Conservation (phyloP, 148 eudicot genomes). For the Rhododendron kiyosumense region DNA sequence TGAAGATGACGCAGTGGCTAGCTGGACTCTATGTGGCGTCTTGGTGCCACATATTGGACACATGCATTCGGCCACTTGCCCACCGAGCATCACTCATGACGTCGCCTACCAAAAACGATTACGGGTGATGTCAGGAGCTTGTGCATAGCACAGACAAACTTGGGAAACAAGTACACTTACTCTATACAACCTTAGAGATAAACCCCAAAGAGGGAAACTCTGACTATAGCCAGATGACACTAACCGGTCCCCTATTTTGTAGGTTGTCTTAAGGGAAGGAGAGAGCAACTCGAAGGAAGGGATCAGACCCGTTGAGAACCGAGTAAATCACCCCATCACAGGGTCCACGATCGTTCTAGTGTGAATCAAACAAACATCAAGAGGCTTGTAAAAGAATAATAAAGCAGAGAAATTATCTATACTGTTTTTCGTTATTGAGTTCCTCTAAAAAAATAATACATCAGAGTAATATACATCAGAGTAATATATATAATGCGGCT, state of each 20-base stretch:
- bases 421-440: neutral
- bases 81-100: too few relatives aligned
- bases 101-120: too few relatives aligned
- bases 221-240: too few relatives aligned
- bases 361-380: slow-evolving; percentile 32
- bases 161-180: neutral
- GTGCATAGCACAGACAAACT: neutral
- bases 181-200: too few relatives aligned
- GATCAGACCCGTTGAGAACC: too few relatives aligned
- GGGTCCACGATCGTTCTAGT: neutral
- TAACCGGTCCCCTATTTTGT: too few relatives aligned
- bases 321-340: neutral
- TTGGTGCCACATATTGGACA: neutral
- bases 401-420: neutral
- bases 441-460: neutral
- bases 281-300: too few relatives aligned
- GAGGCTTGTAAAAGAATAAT: slow-evolving; percentile 8
- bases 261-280: too few relatives aligned
- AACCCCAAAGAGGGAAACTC: too few relatives aligned
- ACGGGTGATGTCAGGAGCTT: too few relatives aligned
- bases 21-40: too few relatives aligned
- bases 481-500: neutral
- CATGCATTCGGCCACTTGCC: neutral
- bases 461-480: neutral
- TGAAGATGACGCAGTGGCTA: too few relatives aligned